These are phyloP conservation scores for Leccinum glutinopallens DNA, from an alignment of 1,284 basidiomycete species.

Conservation along the genomic window DNA sequence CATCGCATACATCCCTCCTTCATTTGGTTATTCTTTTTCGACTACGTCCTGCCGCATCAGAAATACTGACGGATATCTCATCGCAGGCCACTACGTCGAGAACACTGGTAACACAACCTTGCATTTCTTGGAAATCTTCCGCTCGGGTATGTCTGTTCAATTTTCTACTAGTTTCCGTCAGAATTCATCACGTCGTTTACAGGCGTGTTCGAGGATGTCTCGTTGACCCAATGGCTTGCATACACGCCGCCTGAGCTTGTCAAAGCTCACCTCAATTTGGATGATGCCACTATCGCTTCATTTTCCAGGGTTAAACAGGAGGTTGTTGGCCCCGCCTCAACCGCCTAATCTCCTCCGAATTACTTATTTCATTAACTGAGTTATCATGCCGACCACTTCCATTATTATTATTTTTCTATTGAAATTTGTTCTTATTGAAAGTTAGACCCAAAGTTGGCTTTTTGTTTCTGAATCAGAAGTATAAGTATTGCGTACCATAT, in stretches of 20 bases:
- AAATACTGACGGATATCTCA: slow-evolving; percentile 1
- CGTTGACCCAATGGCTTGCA: slow-evolving; percentile 56
- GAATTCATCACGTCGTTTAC: slow-evolving; percentile 12
- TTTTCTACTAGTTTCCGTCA: background rate
- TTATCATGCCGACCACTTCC: slow-evolving; percentile 15
- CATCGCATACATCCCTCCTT: slow-evolving; percentile 56
- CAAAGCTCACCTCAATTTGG: slow-evolving; percentile 53
- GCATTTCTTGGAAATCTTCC: slow-evolving; percentile 64
- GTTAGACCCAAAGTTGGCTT: background rate
- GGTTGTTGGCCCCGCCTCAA: slow-evolving; percentile 30
- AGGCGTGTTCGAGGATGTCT: slow-evolving; percentile 45
- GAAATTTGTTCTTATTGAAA: background rate
- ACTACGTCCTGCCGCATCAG: background rate
- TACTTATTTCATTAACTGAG: background rate
- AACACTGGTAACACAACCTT: slow-evolving; percentile 66
- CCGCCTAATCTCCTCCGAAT: background rate
- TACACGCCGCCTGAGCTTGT: slow-evolving; percentile 55
- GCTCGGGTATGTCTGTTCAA: slow-evolving; percentile 42
- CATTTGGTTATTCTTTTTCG: slow-evolving; percentile 41
- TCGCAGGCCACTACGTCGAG: slow-evolving; percentile 65
- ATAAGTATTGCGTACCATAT: background rate
- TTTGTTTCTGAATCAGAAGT: background rate
- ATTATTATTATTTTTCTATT: slow-evolving; percentile 13
- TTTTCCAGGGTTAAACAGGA: slow-evolving; percentile 38
- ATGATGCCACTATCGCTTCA: slow-evolving; percentile 45